A percentile compares a stretch with the other conserved stretches of the same genome.
These are phyloP conservation scores for Metschnikowia kofuensis DNA, from an alignment of 805 yeast species.

Conservation along the genomic window DNA sequence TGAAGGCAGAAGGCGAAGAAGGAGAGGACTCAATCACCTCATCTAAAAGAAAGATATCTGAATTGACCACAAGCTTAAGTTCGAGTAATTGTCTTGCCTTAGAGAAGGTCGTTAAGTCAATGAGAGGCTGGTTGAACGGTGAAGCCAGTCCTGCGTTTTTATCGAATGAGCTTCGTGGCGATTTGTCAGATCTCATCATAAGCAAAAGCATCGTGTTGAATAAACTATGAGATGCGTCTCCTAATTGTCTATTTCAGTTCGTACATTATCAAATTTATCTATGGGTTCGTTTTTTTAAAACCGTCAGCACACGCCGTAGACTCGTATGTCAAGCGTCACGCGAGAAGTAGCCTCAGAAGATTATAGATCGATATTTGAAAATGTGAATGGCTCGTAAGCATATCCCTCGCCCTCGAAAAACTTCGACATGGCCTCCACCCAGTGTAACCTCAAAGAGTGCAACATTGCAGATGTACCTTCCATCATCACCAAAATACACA, in stretches of 20 bases:
- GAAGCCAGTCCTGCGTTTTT: slow-evolving; percentile 18
- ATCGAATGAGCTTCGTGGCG: slow-evolving; percentile 23
- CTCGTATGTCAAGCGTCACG: too few relatives aligned
- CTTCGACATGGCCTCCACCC: slow-evolving; percentile 83
- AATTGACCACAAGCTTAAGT: slow-evolving; percentile 1
- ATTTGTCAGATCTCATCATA: slow-evolving; percentile 30
- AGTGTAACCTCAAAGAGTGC: slow-evolving; percentile 71
- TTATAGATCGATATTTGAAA: slow-evolving; percentile 24
- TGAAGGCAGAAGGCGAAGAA: slow-evolving; percentile 16
- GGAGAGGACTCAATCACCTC: slow-evolving; percentile 7
- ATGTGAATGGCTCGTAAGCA: slow-evolving; percentile 62
- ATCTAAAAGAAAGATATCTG: not conserved
- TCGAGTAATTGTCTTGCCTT: slow-evolving; percentile 14
- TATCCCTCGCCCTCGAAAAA: slow-evolving; percentile 76
- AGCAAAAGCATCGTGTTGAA: slow-evolving; percentile 31
- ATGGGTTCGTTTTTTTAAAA: too few relatives aligned
- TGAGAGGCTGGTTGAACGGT: slow-evolving; percentile 32
- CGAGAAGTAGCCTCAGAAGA: not conserved
- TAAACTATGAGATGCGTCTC: slow-evolving; percentile 18
- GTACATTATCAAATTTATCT: too few relatives aligned
- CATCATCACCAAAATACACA: slow-evolving; percentile 68
- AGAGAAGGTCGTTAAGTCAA: slow-evolving; percentile 26
- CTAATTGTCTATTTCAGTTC: too few relatives aligned
- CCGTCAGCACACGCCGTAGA: too few relatives aligned
- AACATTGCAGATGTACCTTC: slow-evolving; percentile 86